Conservation (phyloP, 805 yeast genomes). For the Cyberlindnera xishuangbannaensis region DNA sequence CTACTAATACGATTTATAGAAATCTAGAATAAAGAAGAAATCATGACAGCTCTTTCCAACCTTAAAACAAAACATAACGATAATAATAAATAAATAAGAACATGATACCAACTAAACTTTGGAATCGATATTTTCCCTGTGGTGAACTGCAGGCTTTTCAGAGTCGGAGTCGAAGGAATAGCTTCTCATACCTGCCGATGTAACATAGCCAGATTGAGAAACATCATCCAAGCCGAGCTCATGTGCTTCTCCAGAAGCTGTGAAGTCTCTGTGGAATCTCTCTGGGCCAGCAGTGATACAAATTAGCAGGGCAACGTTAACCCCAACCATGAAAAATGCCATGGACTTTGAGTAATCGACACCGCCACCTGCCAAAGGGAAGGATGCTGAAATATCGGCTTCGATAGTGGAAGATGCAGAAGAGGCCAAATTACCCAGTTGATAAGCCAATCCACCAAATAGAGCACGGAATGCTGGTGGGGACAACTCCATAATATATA, state of each 20-base stretch:
- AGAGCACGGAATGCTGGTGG: slow-evolving; percentile 60
- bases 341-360: slow-evolving; percentile 66
- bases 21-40: too few relatives aligned
- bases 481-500: slow-evolving; percentile 59
- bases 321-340: slow-evolving; percentile 65
- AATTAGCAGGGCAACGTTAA: slow-evolving; percentile 45
- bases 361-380: slow-evolving; percentile 24
- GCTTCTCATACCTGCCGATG: too few relatives aligned
- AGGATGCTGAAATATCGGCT: slow-evolving; percentile 30
- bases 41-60: too few relatives aligned
- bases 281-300: slow-evolving; percentile 55
- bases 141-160: slow-evolving; percentile 9
- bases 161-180: slow-evolving; percentile 1
- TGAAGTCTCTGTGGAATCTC: slow-evolving; percentile 34
- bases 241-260: slow-evolving; percentile 17
- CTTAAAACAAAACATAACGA: too few relatives aligned
- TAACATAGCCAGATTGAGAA: not conserved
- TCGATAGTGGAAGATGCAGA: slow-evolving; percentile 65
- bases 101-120: not conserved
- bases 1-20: too few relatives aligned
- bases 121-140: slow-evolving; percentile 3
- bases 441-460: slow-evolving; percentile 53
- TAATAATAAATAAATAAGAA: not conserved
- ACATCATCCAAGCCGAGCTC: slow-evolving; percentile 7
- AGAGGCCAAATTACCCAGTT: slow-evolving; percentile 23